Conservation (phyloP, 2,329 filamentous ascomycete species). For the Zymoseptoria ardabiliae region DNA sequence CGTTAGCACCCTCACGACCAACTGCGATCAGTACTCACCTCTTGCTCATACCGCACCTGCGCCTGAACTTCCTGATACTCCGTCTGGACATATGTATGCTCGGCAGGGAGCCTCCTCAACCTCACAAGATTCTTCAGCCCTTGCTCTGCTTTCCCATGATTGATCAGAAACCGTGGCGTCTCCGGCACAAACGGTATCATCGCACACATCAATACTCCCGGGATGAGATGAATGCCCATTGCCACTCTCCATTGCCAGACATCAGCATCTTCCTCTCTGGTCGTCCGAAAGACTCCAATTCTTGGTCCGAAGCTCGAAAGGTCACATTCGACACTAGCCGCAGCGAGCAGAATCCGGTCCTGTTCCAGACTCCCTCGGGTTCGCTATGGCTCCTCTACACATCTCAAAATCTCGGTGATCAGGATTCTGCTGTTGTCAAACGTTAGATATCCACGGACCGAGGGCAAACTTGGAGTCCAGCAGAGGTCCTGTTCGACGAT, state of each 20-base stretch:
- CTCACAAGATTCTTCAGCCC: conserved; percentile 24
- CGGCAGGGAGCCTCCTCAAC: conserved; percentile 23
- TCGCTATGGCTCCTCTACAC: no score
- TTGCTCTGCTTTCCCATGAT: conserved; percentile 26
- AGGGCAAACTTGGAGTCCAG: no score
- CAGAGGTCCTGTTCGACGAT: no score
- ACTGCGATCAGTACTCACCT: conserved; percentile 35
- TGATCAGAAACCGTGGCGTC: conserved; percentile 29
- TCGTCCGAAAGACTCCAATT: conserved; percentile 8
- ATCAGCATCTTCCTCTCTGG: background rate
- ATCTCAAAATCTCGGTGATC: no score
- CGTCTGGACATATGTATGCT: conserved; percentile 28
- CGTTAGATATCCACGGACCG: no score
- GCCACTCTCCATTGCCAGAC: conserved; percentile 11
- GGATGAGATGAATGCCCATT: conserved; percentile 15
- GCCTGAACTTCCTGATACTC: conserved; percentile 59
- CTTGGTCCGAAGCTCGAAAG: no score
- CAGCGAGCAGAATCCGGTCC: no score
- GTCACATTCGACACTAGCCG: no score
- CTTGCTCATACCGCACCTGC: conserved; percentile 62
- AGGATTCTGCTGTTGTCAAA: no score
- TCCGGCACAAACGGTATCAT: conserved; percentile 21
- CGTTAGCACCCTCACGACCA: no score
- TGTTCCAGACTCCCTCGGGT: no score
- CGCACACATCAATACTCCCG: conserved; percentile 14